phyloP scores from a whole-genome alignment of 1,139 yeast species.

The Magnusiomyces sp. region DNA sequence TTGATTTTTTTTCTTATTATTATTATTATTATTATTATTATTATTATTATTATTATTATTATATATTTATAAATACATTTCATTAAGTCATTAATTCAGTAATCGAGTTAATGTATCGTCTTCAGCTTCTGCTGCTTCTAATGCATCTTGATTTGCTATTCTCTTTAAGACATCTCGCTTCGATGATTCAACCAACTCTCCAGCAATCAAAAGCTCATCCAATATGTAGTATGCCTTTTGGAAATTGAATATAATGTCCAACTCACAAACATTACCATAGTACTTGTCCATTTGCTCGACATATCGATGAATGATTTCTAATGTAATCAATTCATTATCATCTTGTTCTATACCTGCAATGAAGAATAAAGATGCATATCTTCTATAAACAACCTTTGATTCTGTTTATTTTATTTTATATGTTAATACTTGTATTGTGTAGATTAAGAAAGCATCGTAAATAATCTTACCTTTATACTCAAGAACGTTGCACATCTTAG shows the following conservation, averaged over 20 bases:
- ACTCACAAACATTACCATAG: constrained; percentile 92
- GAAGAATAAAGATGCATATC: constrained; percentile 89
- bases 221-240: constrained; percentile 86
- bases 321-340: constrained; percentile 78
- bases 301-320: constrained; percentile 84
- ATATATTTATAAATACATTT: too few species aligned
- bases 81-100: neutral
- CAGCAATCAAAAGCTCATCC: constrained; percentile 77
- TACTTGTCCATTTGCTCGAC: constrained; percentile 96
- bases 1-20: neutral
- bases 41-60: too few species aligned
- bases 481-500: constrained; percentile 92
- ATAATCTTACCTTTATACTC: constrained; percentile 52
- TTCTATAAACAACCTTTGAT: constrained; percentile 76
- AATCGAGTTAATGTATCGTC: constrained; percentile 1
- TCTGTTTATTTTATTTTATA: constrained; percentile 33
- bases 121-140: constrained; percentile 50
- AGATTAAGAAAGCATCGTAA: too few species aligned
- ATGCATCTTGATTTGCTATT: constrained; percentile 71
- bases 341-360: constrained; percentile 76
- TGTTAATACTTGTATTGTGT: neutral
- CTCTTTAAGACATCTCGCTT: constrained; percentile 69
- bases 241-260: constrained; percentile 83
- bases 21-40: too few species aligned
- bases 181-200: constrained; percentile 77